These are phyloP conservation scores for Colletotrichum limetticola DNA, from an alignment of 2,329 filamentous ascomycete genomes.

Conservation along the genomic window DNA sequence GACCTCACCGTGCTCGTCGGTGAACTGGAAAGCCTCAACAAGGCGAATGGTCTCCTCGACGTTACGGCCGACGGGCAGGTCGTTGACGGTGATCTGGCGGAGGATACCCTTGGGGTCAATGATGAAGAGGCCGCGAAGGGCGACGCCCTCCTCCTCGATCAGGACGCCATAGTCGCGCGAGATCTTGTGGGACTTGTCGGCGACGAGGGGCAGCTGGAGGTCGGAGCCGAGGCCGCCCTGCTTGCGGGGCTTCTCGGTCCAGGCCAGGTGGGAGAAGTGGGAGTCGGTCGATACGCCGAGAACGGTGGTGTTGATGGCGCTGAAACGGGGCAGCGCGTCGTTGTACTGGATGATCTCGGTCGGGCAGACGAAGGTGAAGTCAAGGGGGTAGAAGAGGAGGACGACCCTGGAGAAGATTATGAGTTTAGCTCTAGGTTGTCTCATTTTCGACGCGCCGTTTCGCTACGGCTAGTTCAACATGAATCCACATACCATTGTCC, in stretches of 20 bases:
- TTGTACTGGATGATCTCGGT: conserved; percentile 75
- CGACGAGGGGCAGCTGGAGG: conserved; percentile 70
- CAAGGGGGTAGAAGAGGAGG: conserved; percentile 74
- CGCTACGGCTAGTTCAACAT: background rate
- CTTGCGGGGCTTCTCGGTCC: conserved; percentile 67
- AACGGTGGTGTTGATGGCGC: conserved; percentile 67
- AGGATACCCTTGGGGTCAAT: conserved; percentile 72
- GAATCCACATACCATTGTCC: conserved; percentile 55
- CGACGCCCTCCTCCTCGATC: conserved; percentile 71
- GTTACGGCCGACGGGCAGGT: conserved; percentile 71
- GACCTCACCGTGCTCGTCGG: conserved; percentile 84
- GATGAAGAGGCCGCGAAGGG: conserved; percentile 72
- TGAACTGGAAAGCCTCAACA: conserved; percentile 82
- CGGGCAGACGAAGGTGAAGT: conserved; percentile 76
- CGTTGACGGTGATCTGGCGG: conserved; percentile 73
- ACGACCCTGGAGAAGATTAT: conserved; percentile 59
- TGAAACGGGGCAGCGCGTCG: conserved; percentile 69
- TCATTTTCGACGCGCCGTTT: background rate
- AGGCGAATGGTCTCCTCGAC: conserved; percentile 74
- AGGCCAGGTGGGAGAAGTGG: conserved; percentile 67
- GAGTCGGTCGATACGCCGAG: conserved; percentile 72
- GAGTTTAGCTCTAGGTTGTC: background rate
- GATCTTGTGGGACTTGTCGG: conserved; percentile 70
- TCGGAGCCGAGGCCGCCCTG: conserved; percentile 70
- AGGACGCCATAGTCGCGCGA: conserved; percentile 72